phyloP scores from a whole-genome alignment of 306 rosid species.

The Clitoria ternatea region DNA sequence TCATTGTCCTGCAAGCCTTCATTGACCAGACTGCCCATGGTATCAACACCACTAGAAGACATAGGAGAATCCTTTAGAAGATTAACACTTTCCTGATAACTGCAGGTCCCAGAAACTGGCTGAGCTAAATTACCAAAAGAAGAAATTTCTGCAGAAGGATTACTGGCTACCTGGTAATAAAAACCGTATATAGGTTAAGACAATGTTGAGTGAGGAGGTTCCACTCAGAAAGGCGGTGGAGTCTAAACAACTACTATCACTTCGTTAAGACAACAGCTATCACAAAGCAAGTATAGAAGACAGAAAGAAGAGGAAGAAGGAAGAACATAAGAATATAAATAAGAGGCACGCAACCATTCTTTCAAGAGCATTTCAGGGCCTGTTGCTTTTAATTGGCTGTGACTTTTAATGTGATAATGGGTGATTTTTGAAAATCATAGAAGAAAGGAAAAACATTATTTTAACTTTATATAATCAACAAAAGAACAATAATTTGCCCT shows the following conservation, averaged over 20 bases:
- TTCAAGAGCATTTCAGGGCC: background rate
- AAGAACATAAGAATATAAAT: background rate
- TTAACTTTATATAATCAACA: background rate
- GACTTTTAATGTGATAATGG: background rate
- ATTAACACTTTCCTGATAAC: conserved; percentile 32
- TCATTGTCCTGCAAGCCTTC: conserved; percentile 56
- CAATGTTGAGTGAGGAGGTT: too few species aligned
- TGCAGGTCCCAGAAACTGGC: conserved; percentile 28
- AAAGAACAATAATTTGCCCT: background rate
- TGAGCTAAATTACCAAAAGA: conserved; percentile 34
- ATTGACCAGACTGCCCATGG: conserved; percentile 38
- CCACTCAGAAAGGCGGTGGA: too few species aligned
- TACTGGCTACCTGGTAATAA: conserved; percentile 44
- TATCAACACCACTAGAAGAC: conserved; percentile 31
- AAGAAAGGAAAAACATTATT: background rate
- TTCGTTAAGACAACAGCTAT: conserved; percentile 13
- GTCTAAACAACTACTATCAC: too few species aligned
- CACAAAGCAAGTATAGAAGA: conserved; percentile 4
- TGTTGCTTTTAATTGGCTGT: background rate
- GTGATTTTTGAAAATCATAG: background rate
- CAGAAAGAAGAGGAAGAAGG: background rate
- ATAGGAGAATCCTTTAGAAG: conserved; percentile 27
- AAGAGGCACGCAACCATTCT: background rate
- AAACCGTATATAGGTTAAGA: background rate
- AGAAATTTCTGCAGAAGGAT: conserved; percentile 35